Conservation (phyloP, 176 grass and related monocot species). For the Zea luxurians region DNA sequence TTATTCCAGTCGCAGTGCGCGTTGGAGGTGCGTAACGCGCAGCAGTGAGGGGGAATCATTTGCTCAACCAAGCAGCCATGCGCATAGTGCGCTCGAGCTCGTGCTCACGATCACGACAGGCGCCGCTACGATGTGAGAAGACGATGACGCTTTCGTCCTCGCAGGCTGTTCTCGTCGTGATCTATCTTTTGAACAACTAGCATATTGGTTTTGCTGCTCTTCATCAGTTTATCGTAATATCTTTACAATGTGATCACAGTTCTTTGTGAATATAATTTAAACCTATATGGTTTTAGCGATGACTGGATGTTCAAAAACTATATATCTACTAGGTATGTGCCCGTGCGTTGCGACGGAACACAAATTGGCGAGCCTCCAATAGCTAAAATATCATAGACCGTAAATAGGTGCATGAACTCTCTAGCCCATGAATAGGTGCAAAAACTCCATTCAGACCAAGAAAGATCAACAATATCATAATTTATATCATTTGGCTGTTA, state of each 20-base stretch:
- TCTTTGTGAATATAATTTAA: constrained; percentile 29
- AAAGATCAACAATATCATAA: too few relatives aligned
- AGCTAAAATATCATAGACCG: too few relatives aligned
- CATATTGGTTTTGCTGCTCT: background rate
- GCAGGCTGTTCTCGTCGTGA: background rate
- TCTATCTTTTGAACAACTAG: background rate
- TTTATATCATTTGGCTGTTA: too few relatives aligned
- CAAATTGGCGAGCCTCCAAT: too few relatives aligned
- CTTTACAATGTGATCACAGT: constrained; percentile 17
- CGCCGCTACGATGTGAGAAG: background rate
- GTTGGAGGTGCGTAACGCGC: constrained; percentile 40
- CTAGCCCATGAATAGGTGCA: too few relatives aligned
- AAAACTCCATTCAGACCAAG: too few relatives aligned
- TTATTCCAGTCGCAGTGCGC: constrained; percentile 55
- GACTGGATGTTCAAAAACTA: background rate
- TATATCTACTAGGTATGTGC: too few relatives aligned
- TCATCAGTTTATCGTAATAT: constrained; percentile 7
- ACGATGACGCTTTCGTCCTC: background rate
- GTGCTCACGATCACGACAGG: background rate
- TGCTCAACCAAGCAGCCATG: background rate
- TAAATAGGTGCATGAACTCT: too few relatives aligned
- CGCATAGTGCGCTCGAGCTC: background rate
- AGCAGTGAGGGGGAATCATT: constrained; percentile 29
- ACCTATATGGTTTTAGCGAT: background rate
- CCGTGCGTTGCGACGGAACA: too few relatives aligned